These are phyloP conservation scores for Tetrapisispora pingtungensis DNA, from an alignment of 805 yeast species.

Conservation along the genomic window DNA sequence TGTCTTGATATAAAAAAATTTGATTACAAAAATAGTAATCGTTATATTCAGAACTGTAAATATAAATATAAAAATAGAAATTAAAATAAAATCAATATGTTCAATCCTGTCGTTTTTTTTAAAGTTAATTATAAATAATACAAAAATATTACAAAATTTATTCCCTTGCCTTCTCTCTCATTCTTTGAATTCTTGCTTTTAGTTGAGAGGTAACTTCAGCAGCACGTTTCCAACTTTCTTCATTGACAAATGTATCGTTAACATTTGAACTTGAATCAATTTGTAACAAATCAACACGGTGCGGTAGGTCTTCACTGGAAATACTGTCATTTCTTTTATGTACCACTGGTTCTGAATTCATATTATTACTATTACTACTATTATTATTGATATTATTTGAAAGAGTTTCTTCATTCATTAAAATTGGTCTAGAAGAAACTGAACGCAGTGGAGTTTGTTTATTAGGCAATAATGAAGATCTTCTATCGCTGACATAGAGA, in stretches of 20 bases:
- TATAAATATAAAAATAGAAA: no score
- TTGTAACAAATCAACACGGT: conserved; percentile 22
- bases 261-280: conserved; percentile 10
- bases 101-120: no score
- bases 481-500: not conserved
- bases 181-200: conserved; percentile 78
- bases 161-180: conserved; percentile 48
- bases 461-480: not conserved
- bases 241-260: conserved; percentile 34
- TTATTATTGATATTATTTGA: not conserved
- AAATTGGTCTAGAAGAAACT: not conserved
- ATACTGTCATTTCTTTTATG: conserved; percentile 15
- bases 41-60: no score
- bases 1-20: no score
- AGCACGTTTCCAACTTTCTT: conserved; percentile 76
- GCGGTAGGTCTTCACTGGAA: conserved; percentile 24
- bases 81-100: no score
- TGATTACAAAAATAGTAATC: no score
- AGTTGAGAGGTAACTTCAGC: conserved; percentile 81
- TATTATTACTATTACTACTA: not conserved
- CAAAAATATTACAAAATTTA: not conserved
- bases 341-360: not conserved
- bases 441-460: not conserved
- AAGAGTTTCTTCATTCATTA: not conserved
- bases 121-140: not conserved